phyloP scores from a whole-genome alignment of 2,329 filamentous ascomycete species.

The Fusarium anthophilum region DNA sequence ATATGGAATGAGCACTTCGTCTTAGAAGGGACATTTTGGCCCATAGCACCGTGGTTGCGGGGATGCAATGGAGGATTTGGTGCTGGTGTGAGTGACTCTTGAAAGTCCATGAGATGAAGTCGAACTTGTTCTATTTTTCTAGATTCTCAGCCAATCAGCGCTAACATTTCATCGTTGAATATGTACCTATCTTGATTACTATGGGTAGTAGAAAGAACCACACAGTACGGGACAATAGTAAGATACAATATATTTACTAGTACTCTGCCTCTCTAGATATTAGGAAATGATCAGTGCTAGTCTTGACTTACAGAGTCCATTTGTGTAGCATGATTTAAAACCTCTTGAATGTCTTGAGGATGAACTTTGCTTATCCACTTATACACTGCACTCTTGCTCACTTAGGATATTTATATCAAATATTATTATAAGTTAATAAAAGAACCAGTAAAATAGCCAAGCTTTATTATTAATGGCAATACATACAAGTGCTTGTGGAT shows the following conservation, averaged over 20 bases:
- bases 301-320: background rate
- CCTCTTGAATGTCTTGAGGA: background rate
- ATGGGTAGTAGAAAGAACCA: background rate
- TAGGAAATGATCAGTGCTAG: fast-evolving
- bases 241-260: background rate
- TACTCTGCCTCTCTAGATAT: fast-evolving
- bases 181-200: background rate
- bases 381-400: background rate
- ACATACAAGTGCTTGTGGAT: background rate
- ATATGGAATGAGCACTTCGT: constrained; percentile 14
- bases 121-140: constrained; percentile 3
- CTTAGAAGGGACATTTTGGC: constrained; percentile 32
- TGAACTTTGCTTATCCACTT: background rate
- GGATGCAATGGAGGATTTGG: background rate
- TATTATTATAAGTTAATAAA: fast-evolving
- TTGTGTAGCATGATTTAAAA: background rate
- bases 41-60: constrained; percentile 9
- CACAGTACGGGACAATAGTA: too few relatives aligned
- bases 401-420: background rate
- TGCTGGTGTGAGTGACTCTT: constrained; percentile 1
- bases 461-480: background rate
- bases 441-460: background rate
- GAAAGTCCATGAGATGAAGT: constrained; percentile 23
- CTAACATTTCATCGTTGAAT: background rate
- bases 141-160: constrained; percentile 19